Percentiles rank a stretch among this genome's conserved stretches.
phyloP scores from a whole-genome alignment of 2,329 filamentous ascomycete species.

The Graphilbum fragrans region DNA sequence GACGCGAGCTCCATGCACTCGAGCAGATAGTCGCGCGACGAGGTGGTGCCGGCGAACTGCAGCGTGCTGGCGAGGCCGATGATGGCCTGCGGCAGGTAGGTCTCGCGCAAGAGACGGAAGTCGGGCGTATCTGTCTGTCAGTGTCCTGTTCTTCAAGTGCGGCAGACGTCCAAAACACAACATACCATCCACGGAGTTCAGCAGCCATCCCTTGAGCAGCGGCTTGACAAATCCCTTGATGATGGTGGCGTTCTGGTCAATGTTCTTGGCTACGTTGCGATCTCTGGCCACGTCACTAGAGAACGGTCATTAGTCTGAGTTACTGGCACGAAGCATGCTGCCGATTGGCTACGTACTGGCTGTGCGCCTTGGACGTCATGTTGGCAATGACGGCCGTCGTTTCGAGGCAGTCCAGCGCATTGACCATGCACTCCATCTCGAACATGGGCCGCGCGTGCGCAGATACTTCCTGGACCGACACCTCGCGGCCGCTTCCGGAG shows the following conservation, averaged over 20 bases:
- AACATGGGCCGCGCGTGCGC: constrained; percentile 49
- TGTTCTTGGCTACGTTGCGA: constrained; percentile 39
- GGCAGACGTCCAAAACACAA: background rate
- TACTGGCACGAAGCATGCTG: no score
- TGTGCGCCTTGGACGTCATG: constrained; percentile 36
- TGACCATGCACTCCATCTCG: constrained; percentile 57
- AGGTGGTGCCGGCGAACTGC: constrained; percentile 62
- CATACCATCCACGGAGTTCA: constrained; percentile 42
- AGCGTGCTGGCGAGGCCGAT: constrained; percentile 74
- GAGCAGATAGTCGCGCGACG: constrained; percentile 65
- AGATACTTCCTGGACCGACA: constrained; percentile 29
- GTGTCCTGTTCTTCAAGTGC: background rate
- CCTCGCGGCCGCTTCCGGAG: constrained; percentile 13
- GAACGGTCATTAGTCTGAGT: no score
- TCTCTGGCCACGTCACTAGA: constrained; percentile 21
- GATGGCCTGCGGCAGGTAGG: constrained; percentile 76
- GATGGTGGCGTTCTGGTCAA: constrained; percentile 41
- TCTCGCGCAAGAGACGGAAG: constrained; percentile 53
- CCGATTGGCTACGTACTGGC: constrained; percentile 45
- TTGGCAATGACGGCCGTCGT: constrained; percentile 47
- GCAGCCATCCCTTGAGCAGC: constrained; percentile 54
- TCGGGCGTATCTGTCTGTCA: constrained; percentile 39
- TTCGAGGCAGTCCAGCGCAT: constrained; percentile 55
- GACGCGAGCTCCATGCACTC: constrained; percentile 81
- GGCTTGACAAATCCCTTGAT: constrained; percentile 46